These are phyloP conservation scores for Diaporthe ampelina DNA, from an alignment of 2,329 filamentous ascomycete species.

Conservation along the genomic window DNA sequence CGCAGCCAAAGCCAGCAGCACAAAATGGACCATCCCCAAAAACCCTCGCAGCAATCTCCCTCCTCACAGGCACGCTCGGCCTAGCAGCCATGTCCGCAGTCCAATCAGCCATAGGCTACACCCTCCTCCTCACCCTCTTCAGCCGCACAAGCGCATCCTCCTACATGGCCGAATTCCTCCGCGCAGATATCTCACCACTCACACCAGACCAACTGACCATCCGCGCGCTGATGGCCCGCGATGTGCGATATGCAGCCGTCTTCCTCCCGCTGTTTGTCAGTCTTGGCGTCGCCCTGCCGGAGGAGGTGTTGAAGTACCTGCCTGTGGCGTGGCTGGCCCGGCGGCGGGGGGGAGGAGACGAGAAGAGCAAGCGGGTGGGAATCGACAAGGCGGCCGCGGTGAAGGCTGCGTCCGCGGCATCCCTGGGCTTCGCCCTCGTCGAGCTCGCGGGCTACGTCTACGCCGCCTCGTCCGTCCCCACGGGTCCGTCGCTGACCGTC, in stretches of 20 bases:
- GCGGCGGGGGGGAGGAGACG: too few species aligned
- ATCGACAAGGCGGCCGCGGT: conserved; percentile 17
- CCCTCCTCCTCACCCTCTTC: conserved; percentile 13
- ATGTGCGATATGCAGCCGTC: not conserved
- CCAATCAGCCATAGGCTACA: not conserved
- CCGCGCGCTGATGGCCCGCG: conserved; percentile 1
- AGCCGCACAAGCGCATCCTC: not conserved
- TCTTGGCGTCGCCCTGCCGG: not conserved
- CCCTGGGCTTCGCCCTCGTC: not conserved
- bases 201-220: not conserved
- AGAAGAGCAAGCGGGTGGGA: not conserved
- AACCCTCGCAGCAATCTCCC: not conserved
- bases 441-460: conserved; percentile 2
- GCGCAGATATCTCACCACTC: not conserved
- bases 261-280: not conserved
- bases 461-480: not conserved
- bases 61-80: conserved; percentile 7
- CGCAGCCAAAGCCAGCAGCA: not conserved
- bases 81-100: not conserved
- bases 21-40: not conserved
- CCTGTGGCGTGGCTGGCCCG: not conserved
- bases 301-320: conserved; percentile 20
- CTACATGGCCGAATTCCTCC: not conserved
- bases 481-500: not conserved
- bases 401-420: not conserved